Conservation (phyloP, 2,329 filamentous ascomycete species). For the Berkeleyomyces rouxiae region DNA sequence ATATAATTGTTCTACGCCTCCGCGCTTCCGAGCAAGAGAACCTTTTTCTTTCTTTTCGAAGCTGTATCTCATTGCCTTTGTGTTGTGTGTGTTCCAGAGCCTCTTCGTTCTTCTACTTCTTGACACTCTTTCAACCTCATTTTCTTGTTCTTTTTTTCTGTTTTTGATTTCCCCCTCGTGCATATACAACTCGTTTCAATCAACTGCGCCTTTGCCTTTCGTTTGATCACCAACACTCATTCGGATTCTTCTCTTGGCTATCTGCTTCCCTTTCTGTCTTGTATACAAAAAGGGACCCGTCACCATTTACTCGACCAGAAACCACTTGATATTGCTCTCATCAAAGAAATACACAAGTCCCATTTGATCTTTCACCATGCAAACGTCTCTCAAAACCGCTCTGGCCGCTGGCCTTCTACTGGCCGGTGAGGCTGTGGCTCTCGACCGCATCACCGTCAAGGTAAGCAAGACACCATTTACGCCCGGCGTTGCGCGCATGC, state of each 20-base stretch:
- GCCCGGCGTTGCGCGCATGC: not conserved
- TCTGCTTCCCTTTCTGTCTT: not conserved
- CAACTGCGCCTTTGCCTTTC: constrained; percentile 1
- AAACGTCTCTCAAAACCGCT: constrained; percentile 14
- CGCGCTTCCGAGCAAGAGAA: not conserved
- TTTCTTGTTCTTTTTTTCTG: constrained; percentile 4
- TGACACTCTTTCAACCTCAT: constrained; percentile 6
- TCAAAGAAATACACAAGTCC: not conserved
- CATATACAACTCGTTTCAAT: not conserved
- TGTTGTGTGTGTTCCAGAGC: not conserved
- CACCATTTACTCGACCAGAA: not conserved
- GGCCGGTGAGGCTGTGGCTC: constrained; percentile 26
- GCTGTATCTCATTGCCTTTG: constrained; percentile 8
- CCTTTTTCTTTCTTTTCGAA: constrained; percentile 12
- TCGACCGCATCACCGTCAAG: constrained; percentile 53
- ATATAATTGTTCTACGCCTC: constrained; percentile 2
- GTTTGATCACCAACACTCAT: constrained; percentile 11
- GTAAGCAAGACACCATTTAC: constrained; percentile 22
- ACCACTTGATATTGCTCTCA: not conserved
- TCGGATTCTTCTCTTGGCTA: not conserved
- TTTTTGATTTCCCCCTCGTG: not conserved
- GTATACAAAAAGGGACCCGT: constrained; percentile 2
- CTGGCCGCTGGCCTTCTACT: constrained; percentile 27
- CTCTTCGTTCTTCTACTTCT: not conserved
- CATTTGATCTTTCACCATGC: constrained; percentile 18